Evolutionary conservation across 176 grass and related monocot genomes (phyloP), one percentile per base, ranked within the genome.

Genomic region (Chloris gayana): DNA sequence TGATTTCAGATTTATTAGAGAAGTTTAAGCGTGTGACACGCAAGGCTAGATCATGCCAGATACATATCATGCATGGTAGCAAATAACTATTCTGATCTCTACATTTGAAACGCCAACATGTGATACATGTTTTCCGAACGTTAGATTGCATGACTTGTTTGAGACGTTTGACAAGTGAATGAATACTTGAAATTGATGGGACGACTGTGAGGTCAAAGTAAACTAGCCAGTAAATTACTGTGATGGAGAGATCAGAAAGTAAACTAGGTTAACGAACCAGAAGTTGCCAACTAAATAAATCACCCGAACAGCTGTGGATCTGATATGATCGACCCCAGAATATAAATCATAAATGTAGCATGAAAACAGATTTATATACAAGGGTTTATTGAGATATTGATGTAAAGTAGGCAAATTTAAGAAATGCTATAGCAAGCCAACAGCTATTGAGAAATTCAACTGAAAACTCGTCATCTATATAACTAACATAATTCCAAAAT

Each of bases 51-150:
- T 77, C 51, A 49, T 69, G 30, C 10, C n/a, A 78, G 14, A 22
- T 53, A 24, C n/a, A 82, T 74, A 44, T 44, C 11, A 12, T 12
- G 9, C 2, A 12, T 44, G 2, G 41, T 68, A 80, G 51, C 9
- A 80, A 41, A 26, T 39, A n/a, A 19, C 5, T 69, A 19, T 21
- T 13, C 58, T 0, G 27, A 63, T 31, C 27, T 31, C 13, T n/a
- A n/a, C 60, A 63, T 17, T 17, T 63, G 60, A 63, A 15, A 33
- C 6, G 24, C 17, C 35, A 54, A 19, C 69, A 74, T 86, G 84
- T 68, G 84, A 86, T 80, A 67, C 84, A 74, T 74, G 69, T 80
- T 80, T 86, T 74, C 35, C 15, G 6, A 80, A 58, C 76, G 58
- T 80, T 86, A 45, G 46, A 58, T 9, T 73, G 47, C 25, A 73